A percentile compares a stretch with the other conserved stretches of the same genome.
Conservation (phyloP, 2,329 filamentous ascomycete species). For the Lecanoromycetidae sp. region DNA sequence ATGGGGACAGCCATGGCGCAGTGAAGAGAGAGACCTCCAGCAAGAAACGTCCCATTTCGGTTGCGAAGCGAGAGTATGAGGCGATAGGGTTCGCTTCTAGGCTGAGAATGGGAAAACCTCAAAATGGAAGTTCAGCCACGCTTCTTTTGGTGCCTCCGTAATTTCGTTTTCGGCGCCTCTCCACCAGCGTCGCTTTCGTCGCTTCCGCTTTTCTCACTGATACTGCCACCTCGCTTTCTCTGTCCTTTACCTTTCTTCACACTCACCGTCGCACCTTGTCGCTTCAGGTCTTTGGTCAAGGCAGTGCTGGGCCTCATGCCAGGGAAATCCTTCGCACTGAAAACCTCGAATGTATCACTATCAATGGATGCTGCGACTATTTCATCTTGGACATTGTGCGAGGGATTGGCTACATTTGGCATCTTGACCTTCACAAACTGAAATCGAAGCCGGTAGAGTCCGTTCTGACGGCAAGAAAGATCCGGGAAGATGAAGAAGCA, state of each 20-base stretch:
- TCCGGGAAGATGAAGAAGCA: slow-evolving; percentile 39
- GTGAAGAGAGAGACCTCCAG: too few relatives aligned
- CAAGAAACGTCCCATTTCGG: too few relatives aligned
- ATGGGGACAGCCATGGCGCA: too few relatives aligned
- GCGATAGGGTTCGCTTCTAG: too few relatives aligned
- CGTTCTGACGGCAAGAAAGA: slow-evolving; percentile 35
- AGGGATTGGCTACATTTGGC: slow-evolving; percentile 21
- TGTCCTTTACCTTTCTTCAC: slow-evolving; percentile 27
- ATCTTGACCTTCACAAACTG: slow-evolving; percentile 27
- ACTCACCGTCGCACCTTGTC: slow-evolving; percentile 31
- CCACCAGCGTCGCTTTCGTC: slow-evolving; percentile 5
- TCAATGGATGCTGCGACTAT: slow-evolving; percentile 30
- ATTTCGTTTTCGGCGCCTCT: slow-evolving; percentile 6
- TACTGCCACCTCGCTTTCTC: slow-evolving; percentile 21
- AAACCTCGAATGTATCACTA: slow-evolving; percentile 32
- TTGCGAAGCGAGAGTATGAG: background rate
- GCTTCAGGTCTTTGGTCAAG: slow-evolving; percentile 29
- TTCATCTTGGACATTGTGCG: slow-evolving; percentile 25
- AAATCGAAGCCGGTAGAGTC: slow-evolving; percentile 35
- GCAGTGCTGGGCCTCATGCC: slow-evolving; percentile 32
- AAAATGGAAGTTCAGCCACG: background rate
- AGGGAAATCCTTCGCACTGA: slow-evolving; percentile 33
- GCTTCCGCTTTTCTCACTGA: slow-evolving; percentile 10
- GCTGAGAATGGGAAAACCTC: too few relatives aligned
- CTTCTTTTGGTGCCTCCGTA: slow-evolving; percentile 10